A percentile compares a stretch with the other conserved stretches of the same genome.
Evolutionary conservation across 257 asterid genomes (phyloP).

Genomic region (Verbascum thapsus): DNA sequence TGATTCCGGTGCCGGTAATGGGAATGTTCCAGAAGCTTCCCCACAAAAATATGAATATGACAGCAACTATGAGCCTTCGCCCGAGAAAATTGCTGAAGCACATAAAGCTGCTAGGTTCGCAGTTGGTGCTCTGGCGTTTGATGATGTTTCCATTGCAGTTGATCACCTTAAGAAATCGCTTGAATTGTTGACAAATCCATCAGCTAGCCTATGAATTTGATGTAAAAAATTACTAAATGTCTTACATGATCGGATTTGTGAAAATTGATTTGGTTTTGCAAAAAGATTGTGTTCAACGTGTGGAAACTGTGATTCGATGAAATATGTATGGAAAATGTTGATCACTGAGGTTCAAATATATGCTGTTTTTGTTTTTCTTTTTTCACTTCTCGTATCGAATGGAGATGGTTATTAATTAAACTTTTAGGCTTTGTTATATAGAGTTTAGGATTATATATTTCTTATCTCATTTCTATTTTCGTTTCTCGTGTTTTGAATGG

Average conservation of each 20-base stretch:
- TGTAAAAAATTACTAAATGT: background rate
- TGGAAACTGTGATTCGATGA: constrained; percentile 13
- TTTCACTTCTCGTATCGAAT: too few relatives aligned
- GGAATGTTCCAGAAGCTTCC: constrained; percentile 44
- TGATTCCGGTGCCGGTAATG: constrained; percentile 42
- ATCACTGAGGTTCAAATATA: too few relatives aligned
- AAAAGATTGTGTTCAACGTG: constrained; percentile 1
- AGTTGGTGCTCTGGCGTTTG: constrained; percentile 72
- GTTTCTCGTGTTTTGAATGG: too few relatives aligned
- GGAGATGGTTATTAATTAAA: too few relatives aligned
- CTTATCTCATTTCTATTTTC: too few relatives aligned
- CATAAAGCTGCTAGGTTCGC: constrained; percentile 88
- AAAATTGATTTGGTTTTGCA: background rate
- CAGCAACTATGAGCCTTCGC: constrained; percentile 65
- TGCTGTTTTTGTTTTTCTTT: too few relatives aligned
- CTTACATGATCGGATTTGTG: constrained; percentile 15
- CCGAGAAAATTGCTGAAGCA: constrained; percentile 76
- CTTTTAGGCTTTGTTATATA: too few relatives aligned
- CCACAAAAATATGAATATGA: constrained; percentile 51
- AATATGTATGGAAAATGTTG: background rate
- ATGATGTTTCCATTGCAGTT: constrained; percentile 68
- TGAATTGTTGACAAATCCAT: constrained; percentile 72
- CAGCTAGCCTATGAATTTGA: constrained; percentile 48
- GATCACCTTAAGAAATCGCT: constrained; percentile 69
- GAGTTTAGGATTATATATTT: too few relatives aligned